phyloP scores from a whole-genome alignment of 1,284 basidiomycete species.

The Veloboletus limbatus region DNA sequence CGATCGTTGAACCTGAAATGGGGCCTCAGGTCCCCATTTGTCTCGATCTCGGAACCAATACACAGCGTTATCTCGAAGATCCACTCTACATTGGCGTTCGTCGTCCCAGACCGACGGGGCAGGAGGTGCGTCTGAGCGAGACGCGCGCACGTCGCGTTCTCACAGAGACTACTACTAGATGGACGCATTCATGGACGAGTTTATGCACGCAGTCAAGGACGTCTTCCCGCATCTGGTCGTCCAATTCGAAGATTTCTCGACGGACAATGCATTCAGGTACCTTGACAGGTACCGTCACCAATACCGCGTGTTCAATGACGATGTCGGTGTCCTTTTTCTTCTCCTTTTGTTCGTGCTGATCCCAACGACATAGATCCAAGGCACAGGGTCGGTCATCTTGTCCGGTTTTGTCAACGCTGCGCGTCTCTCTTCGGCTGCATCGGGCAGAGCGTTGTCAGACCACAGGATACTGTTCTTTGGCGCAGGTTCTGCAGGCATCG shows the following conservation, averaged over 20 bases:
- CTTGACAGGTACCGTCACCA: constrained; percentile 59
- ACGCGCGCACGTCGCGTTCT: not conserved
- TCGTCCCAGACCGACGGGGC: constrained; percentile 51
- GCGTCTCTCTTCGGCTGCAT: constrained; percentile 57
- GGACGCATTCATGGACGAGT: constrained; percentile 78
- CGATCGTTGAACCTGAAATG: not conserved
- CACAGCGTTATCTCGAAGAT: constrained; percentile 67
- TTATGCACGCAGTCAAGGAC: constrained; percentile 69
- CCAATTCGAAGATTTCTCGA: constrained; percentile 82
- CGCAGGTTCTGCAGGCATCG: constrained; percentile 75
- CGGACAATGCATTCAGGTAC: constrained; percentile 75
- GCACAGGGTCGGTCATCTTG: constrained; percentile 73
- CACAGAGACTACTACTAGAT: no score
- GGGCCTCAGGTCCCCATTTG: constrained; percentile 63
- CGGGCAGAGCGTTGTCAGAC: constrained; percentile 60
- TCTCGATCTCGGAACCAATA: constrained; percentile 79
- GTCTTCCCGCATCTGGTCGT: constrained; percentile 73
- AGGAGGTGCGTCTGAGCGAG: constrained; percentile 37
- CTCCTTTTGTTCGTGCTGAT: constrained; percentile 9
- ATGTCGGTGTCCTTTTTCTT: constrained; percentile 44
- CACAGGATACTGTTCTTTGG: constrained; percentile 82
- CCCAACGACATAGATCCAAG: constrained; percentile 47
- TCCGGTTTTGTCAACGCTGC: constrained; percentile 81
- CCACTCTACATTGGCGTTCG: constrained; percentile 80
- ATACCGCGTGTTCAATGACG: constrained; percentile 79